phyloP scores from a whole-genome alignment of 2,329 filamentous ascomycete species.

The Blastomyces parvus region DNA sequence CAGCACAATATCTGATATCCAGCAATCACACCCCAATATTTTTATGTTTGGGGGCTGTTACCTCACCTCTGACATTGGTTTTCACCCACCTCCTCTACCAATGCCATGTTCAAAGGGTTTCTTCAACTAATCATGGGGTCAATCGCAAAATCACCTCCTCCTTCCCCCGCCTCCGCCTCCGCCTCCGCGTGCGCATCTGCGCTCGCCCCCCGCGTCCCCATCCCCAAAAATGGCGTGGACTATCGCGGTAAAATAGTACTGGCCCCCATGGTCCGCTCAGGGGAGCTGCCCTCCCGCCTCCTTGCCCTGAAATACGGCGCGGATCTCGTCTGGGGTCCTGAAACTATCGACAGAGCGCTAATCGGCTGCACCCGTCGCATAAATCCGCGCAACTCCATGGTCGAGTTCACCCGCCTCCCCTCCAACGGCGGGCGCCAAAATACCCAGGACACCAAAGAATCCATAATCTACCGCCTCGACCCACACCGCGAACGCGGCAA shows the following conservation, averaged over 20 bases:
- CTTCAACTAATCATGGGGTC: conserved; percentile 49
- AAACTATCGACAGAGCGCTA: conserved; percentile 85
- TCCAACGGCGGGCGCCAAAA: conserved; percentile 51
- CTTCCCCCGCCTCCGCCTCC: neutral
- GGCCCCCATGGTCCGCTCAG: conserved; percentile 96
- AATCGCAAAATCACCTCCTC: conserved; percentile 8
- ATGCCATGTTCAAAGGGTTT: conserved; percentile 33
- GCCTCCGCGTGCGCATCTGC: neutral
- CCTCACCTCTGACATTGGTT: neutral
- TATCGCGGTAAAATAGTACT: conserved; percentile 91
- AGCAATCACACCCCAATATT: neutral
- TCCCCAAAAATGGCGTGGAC: conserved; percentile 80
- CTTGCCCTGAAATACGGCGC: conserved; percentile 89
- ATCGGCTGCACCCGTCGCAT: conserved; percentile 73
- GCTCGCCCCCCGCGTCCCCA: conserved; percentile 55
- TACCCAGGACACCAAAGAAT: conserved; percentile 40
- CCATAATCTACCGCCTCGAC: conserved; percentile 74
- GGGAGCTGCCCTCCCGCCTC: conserved; percentile 82
- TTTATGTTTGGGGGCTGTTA: neutral
- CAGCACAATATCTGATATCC: conserved; percentile 4
- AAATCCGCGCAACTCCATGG: conserved; percentile 65
- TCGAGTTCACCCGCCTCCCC: conserved; percentile 74
- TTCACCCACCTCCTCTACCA: conserved; percentile 4
- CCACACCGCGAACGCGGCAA: conserved; percentile 63
- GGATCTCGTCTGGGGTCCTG: conserved; percentile 94